Percentiles rank a stretch among this genome's conserved stretches.
These are phyloP conservation scores for Spatholobus suberectus DNA, from an alignment of 306 rosid species.

Conservation along the genomic window DNA sequence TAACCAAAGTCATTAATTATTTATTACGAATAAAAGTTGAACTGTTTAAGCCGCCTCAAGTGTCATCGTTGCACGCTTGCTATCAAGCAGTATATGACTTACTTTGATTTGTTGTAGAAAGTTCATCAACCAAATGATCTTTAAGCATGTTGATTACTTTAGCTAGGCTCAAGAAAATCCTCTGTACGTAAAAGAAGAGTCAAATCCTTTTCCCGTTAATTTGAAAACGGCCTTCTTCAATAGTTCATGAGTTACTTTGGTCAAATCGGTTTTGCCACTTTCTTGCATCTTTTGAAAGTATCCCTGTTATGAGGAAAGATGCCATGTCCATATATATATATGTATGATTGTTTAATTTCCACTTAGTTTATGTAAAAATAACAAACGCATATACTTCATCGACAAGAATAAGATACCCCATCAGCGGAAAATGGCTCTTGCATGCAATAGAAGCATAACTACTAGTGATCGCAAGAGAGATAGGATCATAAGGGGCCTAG, in stretches of 20 bases:
- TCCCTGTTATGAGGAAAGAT: conserved; percentile 22
- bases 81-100: too few relatives aligned
- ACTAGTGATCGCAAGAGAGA: not conserved
- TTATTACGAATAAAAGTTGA: not conserved
- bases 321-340: not conserved
- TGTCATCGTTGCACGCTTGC: not conserved
- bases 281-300: not conserved
- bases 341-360: not conserved
- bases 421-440: conserved; percentile 41
- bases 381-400: not conserved
- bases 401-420: conserved; percentile 14
- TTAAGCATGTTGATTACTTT: conserved; percentile 20
- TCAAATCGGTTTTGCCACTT: conserved; percentile 25
- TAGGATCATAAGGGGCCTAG: not conserved
- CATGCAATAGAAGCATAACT: conserved; percentile 42
- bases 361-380: not conserved
- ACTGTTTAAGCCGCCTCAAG: not conserved
- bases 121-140: not conserved
- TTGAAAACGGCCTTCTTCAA: not conserved
- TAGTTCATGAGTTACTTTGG: not conserved
- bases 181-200: not conserved
- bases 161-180: conserved; percentile 44
- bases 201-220: not conserved
- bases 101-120: not conserved
- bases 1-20: not conserved